Evolutionary conservation across 2,329 filamentous ascomycete genomes (phyloP), one percentile per base, ranked within the genome.

Genomic region (Fusarium dimerum): DNA sequence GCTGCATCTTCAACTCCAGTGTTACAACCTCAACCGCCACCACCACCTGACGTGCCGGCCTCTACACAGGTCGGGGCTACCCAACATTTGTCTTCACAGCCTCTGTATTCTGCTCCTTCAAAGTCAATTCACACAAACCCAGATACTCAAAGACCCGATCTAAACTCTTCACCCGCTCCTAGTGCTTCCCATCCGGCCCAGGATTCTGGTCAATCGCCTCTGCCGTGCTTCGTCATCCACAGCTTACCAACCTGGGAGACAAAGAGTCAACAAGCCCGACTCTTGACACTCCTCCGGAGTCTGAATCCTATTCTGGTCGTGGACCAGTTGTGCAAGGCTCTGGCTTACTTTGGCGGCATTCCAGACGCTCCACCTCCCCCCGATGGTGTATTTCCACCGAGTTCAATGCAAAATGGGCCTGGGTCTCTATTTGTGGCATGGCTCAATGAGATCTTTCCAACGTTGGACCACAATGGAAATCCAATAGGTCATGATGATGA

Each of bases 321-420:
- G 17, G 82, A 86, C 54, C 83, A 85, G 61, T 72, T 87, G 34
- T 86, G 82, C 63, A 85, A 80, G 59, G 84, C 81, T 2, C 65
- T 87, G 48, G 77, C 80, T n/a, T 86, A 83, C 59, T 87, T 86
- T 67, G 84, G 84, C 8, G 82, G 83, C 26, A 76, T 82, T 43
- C 81, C 82, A 38, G 79, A 78, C 29, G 78, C 77, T 5, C 78
- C 79, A 8, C 76, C 79, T 6, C 77, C 81, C n/a, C 74, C 77
- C 0, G 67, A 75, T 29, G 73, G 79, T 56, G 70, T 68, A 2
- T 86, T 86, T 47, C 83, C 84, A 2, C 71, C 75, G 26, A 86
- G 84, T 58, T 77, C 75, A 10, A 74, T 77, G 43, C 75, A 75
- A 12, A 85, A 85, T 63, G 83, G 84, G 3, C 71, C 78, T 2